phyloP scores from a whole-genome alignment of 75 land plant species.

The Larix kaempferi region DNA sequence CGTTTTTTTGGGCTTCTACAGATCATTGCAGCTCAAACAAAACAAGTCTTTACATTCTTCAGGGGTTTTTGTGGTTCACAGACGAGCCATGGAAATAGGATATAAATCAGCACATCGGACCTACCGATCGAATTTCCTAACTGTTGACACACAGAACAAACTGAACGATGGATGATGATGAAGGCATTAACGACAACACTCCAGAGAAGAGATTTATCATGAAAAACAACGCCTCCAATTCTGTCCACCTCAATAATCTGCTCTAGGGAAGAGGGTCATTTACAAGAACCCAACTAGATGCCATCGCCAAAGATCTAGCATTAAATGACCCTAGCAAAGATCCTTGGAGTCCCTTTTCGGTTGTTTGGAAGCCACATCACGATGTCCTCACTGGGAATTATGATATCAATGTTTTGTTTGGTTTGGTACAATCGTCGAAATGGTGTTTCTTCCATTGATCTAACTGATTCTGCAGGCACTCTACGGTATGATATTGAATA shows the following conservation, averaged over 20 bases:
- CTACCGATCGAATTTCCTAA: no score
- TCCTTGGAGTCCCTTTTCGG: conserved; percentile 49
- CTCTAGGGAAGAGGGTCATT: conserved; percentile 62
- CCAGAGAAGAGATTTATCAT: conserved; percentile 46
- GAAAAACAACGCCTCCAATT: conserved; percentile 71
- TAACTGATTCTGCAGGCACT: conserved; percentile 20
- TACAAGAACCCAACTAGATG: conserved; percentile 52
- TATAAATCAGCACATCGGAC: no score
- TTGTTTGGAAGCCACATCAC: conserved; percentile 73
- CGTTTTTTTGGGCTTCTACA: no score
- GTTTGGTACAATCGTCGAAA: conserved; percentile 77
- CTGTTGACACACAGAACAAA: no score
- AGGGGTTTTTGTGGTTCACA: no score
- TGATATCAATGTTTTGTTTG: conserved; percentile 78
- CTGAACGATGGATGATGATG: no score
- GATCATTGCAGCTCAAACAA: no score
- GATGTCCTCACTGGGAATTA: conserved; percentile 78
- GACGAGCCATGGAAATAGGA: no score
- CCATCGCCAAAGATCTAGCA: conserved; percentile 55
- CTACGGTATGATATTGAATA: conserved; percentile 73
- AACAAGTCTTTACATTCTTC: no score
- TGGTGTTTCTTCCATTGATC: conserved; percentile 39
- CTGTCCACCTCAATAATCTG: conserved; percentile 82
- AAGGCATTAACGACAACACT: neutral
- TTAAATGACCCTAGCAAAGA: conserved; percentile 31